phyloP scores from a whole-genome alignment of 2,329 filamentous ascomycete species.

The Trichoderma endophyticum region DNA sequence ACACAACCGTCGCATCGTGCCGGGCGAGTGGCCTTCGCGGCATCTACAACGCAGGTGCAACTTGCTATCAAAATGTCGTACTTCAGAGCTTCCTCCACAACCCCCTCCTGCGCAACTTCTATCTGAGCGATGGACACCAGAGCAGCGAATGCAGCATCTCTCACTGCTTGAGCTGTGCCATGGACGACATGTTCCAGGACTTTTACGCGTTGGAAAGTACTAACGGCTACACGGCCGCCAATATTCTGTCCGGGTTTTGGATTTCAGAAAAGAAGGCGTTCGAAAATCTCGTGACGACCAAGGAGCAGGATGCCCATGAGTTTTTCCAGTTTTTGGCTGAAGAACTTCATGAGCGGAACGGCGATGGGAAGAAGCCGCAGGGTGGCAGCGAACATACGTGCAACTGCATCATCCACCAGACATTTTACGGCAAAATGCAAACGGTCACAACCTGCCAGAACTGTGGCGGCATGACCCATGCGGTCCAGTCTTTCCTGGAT shows the following conservation, averaged over 20 bases:
- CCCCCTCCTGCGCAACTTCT: conserved; percentile 85
- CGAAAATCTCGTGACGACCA: conserved; percentile 79
- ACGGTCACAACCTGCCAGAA: conserved; percentile 88
- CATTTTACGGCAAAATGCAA: conserved; percentile 88
- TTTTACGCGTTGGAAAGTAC: conserved; percentile 72
- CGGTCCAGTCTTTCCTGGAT: conserved; percentile 86
- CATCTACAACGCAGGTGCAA: conserved; percentile 97
- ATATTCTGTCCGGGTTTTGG: conserved; percentile 87
- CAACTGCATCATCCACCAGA: conserved; percentile 88
- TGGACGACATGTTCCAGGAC: conserved; percentile 72
- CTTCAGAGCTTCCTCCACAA: conserved; percentile 93
- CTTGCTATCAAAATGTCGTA: conserved; percentile 96
- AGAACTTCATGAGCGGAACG: conserved; percentile 81
- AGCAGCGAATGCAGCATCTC: conserved; percentile 65
- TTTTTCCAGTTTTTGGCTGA: conserved; percentile 96
- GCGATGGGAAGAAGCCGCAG: conserved; percentile 62
- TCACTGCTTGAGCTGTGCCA: conserved; percentile 66
- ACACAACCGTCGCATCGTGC: conserved; percentile 77
- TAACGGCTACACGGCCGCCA: conserved; percentile 85
- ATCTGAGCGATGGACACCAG: conserved; percentile 85
- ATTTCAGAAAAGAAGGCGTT: conserved; percentile 72
- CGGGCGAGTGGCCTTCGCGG: conserved; percentile 84
- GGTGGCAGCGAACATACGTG: conserved; percentile 63
- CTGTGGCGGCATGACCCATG: conserved; percentile 77
- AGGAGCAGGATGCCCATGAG: conserved; percentile 95